Conservation (phyloP, 2,329 filamentous ascomycete species). For the Tolypocladium tropicale region DNA sequence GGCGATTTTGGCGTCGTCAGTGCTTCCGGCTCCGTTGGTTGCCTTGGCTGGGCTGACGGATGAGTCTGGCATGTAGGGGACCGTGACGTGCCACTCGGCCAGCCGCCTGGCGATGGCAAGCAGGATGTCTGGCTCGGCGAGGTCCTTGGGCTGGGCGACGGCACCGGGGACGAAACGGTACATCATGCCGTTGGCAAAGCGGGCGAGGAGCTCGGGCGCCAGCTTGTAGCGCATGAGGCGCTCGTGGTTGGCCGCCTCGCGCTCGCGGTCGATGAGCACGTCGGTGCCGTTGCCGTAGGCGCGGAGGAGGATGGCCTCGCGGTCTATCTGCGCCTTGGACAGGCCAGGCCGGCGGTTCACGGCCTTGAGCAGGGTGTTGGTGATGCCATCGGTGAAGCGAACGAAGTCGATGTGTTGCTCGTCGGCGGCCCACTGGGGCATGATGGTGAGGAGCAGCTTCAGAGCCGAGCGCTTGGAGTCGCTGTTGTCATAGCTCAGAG, state of each 20-base stretch:
- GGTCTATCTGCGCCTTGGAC: constrained; percentile 64
- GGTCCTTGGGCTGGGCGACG: constrained; percentile 69
- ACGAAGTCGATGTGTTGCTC: constrained; percentile 73
- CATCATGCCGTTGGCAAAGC: constrained; percentile 92
- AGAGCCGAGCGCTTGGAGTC: constrained; percentile 72
- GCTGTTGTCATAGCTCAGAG: constrained; percentile 66
- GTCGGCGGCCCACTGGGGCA: constrained; percentile 70
- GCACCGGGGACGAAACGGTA: constrained; percentile 82
- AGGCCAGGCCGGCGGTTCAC: constrained; percentile 56
- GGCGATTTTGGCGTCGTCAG: constrained; percentile 31
- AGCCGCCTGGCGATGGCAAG: constrained; percentile 73
- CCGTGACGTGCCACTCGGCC: constrained; percentile 82
- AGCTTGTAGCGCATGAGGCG: constrained; percentile 74
- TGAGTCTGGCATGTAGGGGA: constrained; percentile 43
- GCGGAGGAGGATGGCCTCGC: constrained; percentile 76
- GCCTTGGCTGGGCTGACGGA: constrained; percentile 4
- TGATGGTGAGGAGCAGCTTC: constrained; percentile 66
- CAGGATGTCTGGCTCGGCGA: constrained; percentile 67
- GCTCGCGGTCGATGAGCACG: constrained; percentile 88
- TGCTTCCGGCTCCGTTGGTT: constrained; percentile 23
- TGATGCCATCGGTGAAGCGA: constrained; percentile 95
- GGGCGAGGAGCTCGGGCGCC: constrained; percentile 77
- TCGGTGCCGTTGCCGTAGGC: constrained; percentile 94
- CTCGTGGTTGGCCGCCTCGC: constrained; percentile 71
- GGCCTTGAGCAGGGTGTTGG: constrained; percentile 83